phyloP scores from a whole-genome alignment of 1,284 basidiomycete species.

The Malassezia equina region DNA sequence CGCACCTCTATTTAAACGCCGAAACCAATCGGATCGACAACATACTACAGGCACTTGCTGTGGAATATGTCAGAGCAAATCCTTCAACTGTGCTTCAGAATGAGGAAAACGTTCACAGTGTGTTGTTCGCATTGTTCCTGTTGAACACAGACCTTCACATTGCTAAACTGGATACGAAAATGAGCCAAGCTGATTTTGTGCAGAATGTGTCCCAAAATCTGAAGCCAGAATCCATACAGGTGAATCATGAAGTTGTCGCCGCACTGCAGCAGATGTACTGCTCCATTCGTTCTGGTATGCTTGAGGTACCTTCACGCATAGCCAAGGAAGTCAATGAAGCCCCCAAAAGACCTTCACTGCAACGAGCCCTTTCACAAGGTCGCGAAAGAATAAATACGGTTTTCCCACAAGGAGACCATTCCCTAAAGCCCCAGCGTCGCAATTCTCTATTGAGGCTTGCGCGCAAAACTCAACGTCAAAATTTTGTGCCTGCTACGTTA shows the following conservation, averaged over 20 bases:
- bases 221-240: not conserved
- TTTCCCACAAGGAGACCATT: not conserved
- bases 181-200: slow-evolving; percentile 89
- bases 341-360: not conserved
- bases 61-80: slow-evolving; percentile 83
- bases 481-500: not conserved
- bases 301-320: not conserved
- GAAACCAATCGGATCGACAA: slow-evolving; percentile 97
- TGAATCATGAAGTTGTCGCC: not conserved
- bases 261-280: not conserved
- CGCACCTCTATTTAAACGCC: slow-evolving; percentile 81
- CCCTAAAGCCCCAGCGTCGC: not conserved
- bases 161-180: slow-evolving; percentile 73
- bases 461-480: not conserved
- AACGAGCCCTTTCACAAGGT: not conserved
- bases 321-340: not conserved
- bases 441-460: not conserved
- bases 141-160: slow-evolving; percentile 96
- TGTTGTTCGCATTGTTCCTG: slow-evolving; percentile 81
- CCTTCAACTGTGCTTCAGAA: slow-evolving; percentile 67
- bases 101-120: slow-evolving; percentile 76
- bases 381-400: not conserved
- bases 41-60: slow-evolving; percentile 80
- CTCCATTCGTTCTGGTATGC: not conserved
- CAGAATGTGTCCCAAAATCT: slow-evolving; percentile 80